Evolutionary conservation across 106 monocot genomes (phyloP).

Genomic region (Xerophyta viscosa): DNA sequence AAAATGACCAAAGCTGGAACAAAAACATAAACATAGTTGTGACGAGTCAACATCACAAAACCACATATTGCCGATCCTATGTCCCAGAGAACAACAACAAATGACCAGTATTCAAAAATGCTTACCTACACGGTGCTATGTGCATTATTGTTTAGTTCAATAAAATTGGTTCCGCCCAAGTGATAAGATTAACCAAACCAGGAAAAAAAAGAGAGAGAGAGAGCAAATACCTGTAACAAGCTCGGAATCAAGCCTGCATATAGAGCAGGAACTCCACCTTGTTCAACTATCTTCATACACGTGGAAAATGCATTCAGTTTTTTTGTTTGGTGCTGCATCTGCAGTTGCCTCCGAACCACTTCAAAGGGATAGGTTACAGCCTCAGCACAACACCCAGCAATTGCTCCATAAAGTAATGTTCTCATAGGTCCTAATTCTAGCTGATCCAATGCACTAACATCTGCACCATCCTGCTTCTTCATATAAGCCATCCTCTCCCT

Average conservation of each 20-base stretch:
- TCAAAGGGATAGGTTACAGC: constrained; percentile 97
- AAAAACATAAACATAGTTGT: too few species aligned
- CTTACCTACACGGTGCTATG: too few species aligned
- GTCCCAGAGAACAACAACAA: too few species aligned
- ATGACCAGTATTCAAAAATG: too few species aligned
- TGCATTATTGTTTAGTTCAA: too few species aligned
- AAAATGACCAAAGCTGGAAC: too few species aligned
- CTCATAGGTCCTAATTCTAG: constrained; percentile 66
- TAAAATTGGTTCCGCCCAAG: too few species aligned
- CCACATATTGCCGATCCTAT: too few species aligned
- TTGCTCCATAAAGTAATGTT: constrained; percentile 89
- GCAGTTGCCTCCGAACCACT: constrained; percentile 77
- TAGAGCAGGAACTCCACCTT: constrained; percentile 77
- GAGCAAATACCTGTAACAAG: constrained; percentile 89
- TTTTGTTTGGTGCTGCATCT: constrained; percentile 77
- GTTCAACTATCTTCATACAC: constrained; percentile 62
- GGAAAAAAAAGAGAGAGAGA: too few species aligned
- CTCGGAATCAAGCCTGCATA: constrained; percentile 94
- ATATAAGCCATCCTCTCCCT: constrained; percentile 40
- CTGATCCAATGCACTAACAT: constrained; percentile 71
- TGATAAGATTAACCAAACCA: too few species aligned
- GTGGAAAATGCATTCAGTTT: constrained; percentile 77
- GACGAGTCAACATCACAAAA: too few species aligned
- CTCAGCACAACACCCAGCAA: constrained; percentile 92
- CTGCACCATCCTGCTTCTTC: constrained; percentile 48